Base-by-base conservation (phyloP, 108 stramenopile genomes). In the Cyclotella distinguenda region DNA sequence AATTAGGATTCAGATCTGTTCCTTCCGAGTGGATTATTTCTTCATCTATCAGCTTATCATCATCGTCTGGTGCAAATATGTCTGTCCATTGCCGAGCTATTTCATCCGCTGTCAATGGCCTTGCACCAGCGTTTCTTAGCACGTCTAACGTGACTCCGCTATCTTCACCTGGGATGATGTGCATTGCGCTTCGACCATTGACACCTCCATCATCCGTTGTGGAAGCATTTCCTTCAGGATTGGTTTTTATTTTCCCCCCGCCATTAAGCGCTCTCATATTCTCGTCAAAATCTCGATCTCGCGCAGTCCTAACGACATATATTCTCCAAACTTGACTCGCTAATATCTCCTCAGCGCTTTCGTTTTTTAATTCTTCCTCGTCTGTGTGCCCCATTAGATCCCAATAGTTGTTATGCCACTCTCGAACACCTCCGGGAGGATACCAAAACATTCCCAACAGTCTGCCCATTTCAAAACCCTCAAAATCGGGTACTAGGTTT, bases 251-350 rank as follows among this genome's bases (percentile, higher is more conserved):
- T 56, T 84, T 83, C 30, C 83, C 80, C 53, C 86, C 86, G 66
- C 43, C 36, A 15, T 77, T 86, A 54, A 88, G 39, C 23, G 72
- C 67, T 6, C 75, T 77, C 48, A 89, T 47, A 30, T 84, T 84
- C 33, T 72, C 77, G 80, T 88, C 89, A 33, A 88, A 85, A 23
- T 84, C 79, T 64, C 82, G 78, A 45, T 90, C 84, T n/a, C 88
- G 45, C 45, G 52, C 63, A 22, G 66, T 68, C 43, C 75, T 19
- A 10, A 77, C 63, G 36, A 60, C 51, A 38, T 77, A 77, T 68
- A 77, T 77, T 7, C 75, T 52, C 75, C 75, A 77, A 22, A 60
- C 61, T 39, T 77, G 75, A 51, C 57, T 77, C 13, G 45, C 47
- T 27, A 59, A 64, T 34, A 69, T 69, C 21, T 77, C 52, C 30